These are phyloP conservation scores for Sherardia arvensis DNA, from an alignment of 257 asterid species.

Conservation along the genomic window DNA sequence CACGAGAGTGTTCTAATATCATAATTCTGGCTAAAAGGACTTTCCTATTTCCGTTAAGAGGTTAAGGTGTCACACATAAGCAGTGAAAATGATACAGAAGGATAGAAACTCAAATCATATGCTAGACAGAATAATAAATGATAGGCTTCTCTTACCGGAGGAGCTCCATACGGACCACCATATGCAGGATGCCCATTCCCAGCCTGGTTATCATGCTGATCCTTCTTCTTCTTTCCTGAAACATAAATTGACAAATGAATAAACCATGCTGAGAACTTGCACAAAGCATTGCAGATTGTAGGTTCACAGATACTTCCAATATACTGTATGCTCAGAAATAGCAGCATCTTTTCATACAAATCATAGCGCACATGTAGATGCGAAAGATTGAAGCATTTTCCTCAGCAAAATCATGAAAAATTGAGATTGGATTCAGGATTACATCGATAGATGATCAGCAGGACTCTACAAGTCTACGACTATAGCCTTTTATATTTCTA, in stretches of 20 bases:
- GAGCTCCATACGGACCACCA: conserved; percentile 69
- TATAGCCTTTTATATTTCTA: not conserved
- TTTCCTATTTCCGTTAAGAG: not conserved
- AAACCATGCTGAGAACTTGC: not conserved
- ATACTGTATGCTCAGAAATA: not conserved
- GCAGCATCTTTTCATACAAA: not conserved
- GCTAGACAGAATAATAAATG: not conserved
- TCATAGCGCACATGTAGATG: not conserved
- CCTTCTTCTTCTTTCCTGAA: conserved; percentile 88
- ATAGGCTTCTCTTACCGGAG: conserved; percentile 60
- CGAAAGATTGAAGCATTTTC: not conserved
- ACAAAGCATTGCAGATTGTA: not conserved
- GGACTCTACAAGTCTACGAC: not conserved
- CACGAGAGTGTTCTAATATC: not conserved
- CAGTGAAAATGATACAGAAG: not conserved
- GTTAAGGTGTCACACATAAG: too few relatives aligned
- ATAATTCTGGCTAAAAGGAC: not conserved
- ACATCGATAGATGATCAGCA: not conserved
- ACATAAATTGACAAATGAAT: conserved; percentile 5
- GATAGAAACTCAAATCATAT: not conserved
- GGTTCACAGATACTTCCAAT: not conserved
- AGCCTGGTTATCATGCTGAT: conserved; percentile 71
- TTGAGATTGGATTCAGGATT: not conserved
- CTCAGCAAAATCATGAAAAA: not conserved
- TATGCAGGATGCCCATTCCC: conserved; percentile 59